These are phyloP conservation scores for Monilinia fructicola DNA, from an alignment of 2,329 filamentous ascomycete species.

Conservation along the genomic window DNA sequence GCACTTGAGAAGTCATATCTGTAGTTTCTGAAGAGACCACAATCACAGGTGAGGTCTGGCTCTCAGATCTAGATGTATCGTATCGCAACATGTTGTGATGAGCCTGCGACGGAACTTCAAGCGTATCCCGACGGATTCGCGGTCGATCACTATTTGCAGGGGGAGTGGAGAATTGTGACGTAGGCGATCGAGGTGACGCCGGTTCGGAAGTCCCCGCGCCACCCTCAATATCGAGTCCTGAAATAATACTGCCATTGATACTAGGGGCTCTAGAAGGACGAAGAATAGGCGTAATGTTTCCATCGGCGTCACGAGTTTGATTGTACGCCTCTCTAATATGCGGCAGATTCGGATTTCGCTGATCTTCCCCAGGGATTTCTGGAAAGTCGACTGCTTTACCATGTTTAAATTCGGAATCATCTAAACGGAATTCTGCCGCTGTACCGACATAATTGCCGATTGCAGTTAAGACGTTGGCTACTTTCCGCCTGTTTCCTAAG, in stretches of 20 bases:
- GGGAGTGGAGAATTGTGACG: conserved; percentile 6
- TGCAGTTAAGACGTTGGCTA: conserved; percentile 47
- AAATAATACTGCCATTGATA: conserved; percentile 41
- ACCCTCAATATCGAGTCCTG: conserved; percentile 35
- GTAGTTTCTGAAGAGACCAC: conserved; percentile 31
- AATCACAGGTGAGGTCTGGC: conserved; percentile 27
- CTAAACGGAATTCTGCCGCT: conserved; percentile 49
- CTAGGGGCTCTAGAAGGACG: conserved; percentile 44
- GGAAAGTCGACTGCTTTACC: conserved; percentile 53
- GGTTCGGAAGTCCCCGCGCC: conserved; percentile 26
- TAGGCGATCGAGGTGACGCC: conserved; percentile 27
- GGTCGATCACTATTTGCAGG: conserved; percentile 14
- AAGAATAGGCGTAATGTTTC: conserved; percentile 36
- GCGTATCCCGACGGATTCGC: conserved; percentile 37
- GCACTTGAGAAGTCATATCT: not conserved
- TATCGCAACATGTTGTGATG: conserved; percentile 27
- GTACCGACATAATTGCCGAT: conserved; percentile 50
- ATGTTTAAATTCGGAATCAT: conserved; percentile 50
- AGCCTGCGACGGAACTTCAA: conserved; percentile 44
- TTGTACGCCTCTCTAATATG: conserved; percentile 47
- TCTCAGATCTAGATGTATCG: conserved; percentile 15
- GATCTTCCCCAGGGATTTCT: conserved; percentile 53
- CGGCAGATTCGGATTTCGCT: conserved; percentile 46
- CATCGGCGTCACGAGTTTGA: conserved; percentile 40
- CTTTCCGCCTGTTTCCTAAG: conserved; percentile 43